Evolutionary conservation across 2,329 filamentous ascomycete genomes (phyloP).

Genomic region (Sporothrix schenckii): DNA sequence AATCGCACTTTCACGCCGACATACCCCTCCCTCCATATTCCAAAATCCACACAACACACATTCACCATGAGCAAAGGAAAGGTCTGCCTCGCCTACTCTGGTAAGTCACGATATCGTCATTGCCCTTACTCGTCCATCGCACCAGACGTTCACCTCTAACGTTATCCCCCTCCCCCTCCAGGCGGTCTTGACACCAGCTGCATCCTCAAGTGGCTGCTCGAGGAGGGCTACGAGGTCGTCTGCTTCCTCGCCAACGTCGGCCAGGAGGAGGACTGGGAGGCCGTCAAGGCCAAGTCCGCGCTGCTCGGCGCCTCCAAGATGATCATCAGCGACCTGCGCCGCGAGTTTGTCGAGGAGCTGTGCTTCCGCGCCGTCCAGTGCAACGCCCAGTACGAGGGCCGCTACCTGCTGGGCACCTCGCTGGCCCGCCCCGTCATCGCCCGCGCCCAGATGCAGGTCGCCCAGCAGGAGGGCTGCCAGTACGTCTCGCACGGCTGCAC

Average conservation of each 20-base stretch:
- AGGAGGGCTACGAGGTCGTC: slow-evolving; percentile 64
- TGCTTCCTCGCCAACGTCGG: slow-evolving; percentile 70
- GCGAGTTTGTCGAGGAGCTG: slow-evolving; percentile 78
- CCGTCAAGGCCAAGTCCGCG: slow-evolving; percentile 66
- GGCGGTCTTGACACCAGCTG: slow-evolving; percentile 38
- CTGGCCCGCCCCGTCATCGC: slow-evolving; percentile 73
- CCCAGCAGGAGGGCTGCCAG: slow-evolving; percentile 57
- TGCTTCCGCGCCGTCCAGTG: slow-evolving; percentile 79
- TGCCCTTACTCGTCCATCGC: too few species aligned
- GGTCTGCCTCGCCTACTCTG: slow-evolving; percentile 42
- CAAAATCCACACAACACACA: not conserved
- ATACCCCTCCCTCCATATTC: not conserved
- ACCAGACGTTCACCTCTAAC: too few species aligned
- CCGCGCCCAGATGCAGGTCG: slow-evolving; percentile 65
- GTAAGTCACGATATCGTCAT: slow-evolving; percentile 35
- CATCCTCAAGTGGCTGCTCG: slow-evolving; percentile 41
- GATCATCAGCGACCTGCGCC: slow-evolving; percentile 66
- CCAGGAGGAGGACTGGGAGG: slow-evolving; percentile 75
- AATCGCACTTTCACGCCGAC: not conserved
- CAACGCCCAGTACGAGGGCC: slow-evolving; percentile 69
- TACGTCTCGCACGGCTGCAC: slow-evolving; percentile 51
- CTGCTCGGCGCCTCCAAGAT: slow-evolving; percentile 68
- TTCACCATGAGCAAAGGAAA: slow-evolving; percentile 42
- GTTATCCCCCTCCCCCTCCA: slow-evolving; percentile 29
- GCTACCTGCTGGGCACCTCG: slow-evolving; percentile 55